These are phyloP conservation scores for Simplicillium aogashimaense DNA, from an alignment of 2,329 filamentous ascomycete species.

Conservation along the genomic window DNA sequence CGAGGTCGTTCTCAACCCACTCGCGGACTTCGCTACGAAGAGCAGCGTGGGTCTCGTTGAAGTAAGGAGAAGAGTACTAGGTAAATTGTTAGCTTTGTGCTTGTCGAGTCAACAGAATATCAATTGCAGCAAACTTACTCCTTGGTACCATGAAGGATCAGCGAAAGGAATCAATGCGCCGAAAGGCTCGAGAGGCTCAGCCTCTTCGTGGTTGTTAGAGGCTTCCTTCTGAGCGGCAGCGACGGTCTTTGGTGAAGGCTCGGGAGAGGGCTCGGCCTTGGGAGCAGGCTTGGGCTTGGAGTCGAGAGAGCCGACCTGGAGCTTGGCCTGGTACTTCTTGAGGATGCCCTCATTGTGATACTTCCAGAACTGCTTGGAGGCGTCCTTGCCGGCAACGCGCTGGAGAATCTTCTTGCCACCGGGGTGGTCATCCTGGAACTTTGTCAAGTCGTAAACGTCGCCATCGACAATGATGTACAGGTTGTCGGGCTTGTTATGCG, in stretches of 20 bases:
- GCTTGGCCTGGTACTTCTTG: conserved; percentile 71
- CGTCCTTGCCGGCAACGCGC: conserved; percentile 55
- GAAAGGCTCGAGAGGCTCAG: conserved; percentile 72
- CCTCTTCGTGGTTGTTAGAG: conserved; percentile 34
- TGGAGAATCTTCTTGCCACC: conserved; percentile 61
- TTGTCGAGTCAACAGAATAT: too few relatives aligned
- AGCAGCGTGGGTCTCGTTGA: conserved; percentile 86
- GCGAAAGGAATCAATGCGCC: conserved; percentile 83
- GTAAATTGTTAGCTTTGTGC: neutral
- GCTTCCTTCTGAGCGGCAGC: conserved; percentile 33
- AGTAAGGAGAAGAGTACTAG: conserved; percentile 93
- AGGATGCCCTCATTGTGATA: conserved; percentile 79
- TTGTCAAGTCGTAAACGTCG: conserved; percentile 92
- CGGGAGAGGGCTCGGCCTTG: conserved; percentile 31
- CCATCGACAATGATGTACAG: conserved; percentile 88
- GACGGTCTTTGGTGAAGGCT: conserved; percentile 24
- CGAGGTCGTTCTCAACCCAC: conserved; percentile 84
- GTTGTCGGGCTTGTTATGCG: conserved; percentile 79
- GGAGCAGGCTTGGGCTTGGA: conserved; percentile 66
- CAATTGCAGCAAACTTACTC: conserved; percentile 27
- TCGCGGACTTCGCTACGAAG: conserved; percentile 83
- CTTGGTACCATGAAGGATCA: conserved; percentile 92
- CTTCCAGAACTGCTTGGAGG: conserved; percentile 60
- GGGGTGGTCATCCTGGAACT: conserved; percentile 77
- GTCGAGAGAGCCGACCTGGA: conserved; percentile 82